Evolutionary conservation across 768 basidiomycete genomes (phyloP).

Genomic region (Exsudoporus frostii): DNA sequence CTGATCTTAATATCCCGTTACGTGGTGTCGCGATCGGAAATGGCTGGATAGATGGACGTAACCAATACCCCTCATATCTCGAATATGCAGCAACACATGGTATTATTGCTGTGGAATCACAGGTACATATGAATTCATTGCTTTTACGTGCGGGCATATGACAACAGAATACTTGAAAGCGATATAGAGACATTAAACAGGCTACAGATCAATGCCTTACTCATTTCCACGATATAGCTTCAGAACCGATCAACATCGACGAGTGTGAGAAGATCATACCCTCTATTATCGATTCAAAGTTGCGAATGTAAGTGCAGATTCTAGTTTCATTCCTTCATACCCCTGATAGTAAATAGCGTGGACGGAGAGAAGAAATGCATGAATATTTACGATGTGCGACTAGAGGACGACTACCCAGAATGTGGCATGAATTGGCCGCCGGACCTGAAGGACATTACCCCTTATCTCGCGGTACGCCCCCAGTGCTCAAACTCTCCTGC

Average conservation of each 20-base stretch:
- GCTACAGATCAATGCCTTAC: slow-evolving; percentile 58
- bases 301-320: slow-evolving; percentile 20
- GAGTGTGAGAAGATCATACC: slow-evolving; percentile 61
- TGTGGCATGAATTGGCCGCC: slow-evolving; percentile 99
- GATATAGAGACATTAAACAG: slow-evolving; percentile 57
- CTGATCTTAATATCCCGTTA: slow-evolving; percentile 57
- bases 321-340: not conserved
- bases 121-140: slow-evolving; percentile 40
- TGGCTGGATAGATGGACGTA: slow-evolving; percentile 91
- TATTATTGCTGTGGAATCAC: slow-evolving; percentile 66
- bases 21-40: slow-evolving; percentile 91
- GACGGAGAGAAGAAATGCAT: slow-evolving; percentile 74
- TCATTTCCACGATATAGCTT: slow-evolving; percentile 35
- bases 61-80: slow-evolving; percentile 87
- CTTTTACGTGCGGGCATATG: slow-evolving; percentile 1
- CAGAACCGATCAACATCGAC: slow-evolving; percentile 54
- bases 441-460: slow-evolving; percentile 70
- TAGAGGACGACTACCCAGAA: slow-evolving; percentile 78
- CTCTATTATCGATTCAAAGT: slow-evolving; percentile 34
- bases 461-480: slow-evolving; percentile 73
- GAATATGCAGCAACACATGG: slow-evolving; percentile 83
- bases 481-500: not conserved
- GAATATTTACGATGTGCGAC: slow-evolving; percentile 93
- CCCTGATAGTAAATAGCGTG: slow-evolving; percentile 41
- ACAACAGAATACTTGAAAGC: slow-evolving; percentile 34